phyloP scores from a whole-genome alignment of 148 eudicot species.

The Diospyros lotus region DNA sequence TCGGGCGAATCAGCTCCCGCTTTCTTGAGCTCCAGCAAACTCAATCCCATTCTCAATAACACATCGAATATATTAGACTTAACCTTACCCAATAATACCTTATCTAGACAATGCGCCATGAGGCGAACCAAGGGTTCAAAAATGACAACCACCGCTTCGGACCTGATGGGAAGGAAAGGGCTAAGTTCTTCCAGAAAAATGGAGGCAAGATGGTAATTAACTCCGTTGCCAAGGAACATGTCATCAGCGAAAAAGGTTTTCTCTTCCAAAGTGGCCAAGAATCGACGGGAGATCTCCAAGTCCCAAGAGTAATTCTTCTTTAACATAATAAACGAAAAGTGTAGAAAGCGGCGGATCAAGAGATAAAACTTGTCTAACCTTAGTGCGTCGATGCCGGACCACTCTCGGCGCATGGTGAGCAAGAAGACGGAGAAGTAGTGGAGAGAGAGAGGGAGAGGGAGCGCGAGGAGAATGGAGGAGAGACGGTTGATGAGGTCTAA shows the following conservation, averaged over 20 bases:
- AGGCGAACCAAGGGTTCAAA: conserved; percentile 54
- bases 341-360: conserved; percentile 58
- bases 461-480: conserved; percentile 33
- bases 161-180: conserved; percentile 50
- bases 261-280: conserved; percentile 42
- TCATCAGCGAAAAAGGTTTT: conserved; percentile 43
- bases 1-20: conserved; percentile 13
- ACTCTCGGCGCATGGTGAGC: conserved; percentile 63
- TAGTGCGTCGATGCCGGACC: conserved; percentile 79
- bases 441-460: conserved; percentile 37
- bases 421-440: conserved; percentile 53
- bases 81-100: conserved; percentile 65
- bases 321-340: conserved; percentile 45
- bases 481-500: conserved; percentile 48
- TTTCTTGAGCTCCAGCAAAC: conserved; percentile 40
- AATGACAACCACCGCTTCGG: conserved; percentile 46
- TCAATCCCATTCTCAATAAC: conserved; percentile 54
- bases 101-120: conserved; percentile 47
- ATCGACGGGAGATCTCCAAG: conserved; percentile 35
- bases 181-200: conserved; percentile 70
- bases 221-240: conserved; percentile 61
- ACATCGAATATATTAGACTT: conserved; percentile 55
- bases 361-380: conserved; percentile 90
- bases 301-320: conserved; percentile 50
- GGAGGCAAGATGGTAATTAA: conserved; percentile 68